A percentile compares a stretch with the other conserved stretches of the same genome.
These are phyloP conservation scores for Voacanga thouarsii DNA, from an alignment of 257 asterid genomes.

Conservation along the genomic window DNA sequence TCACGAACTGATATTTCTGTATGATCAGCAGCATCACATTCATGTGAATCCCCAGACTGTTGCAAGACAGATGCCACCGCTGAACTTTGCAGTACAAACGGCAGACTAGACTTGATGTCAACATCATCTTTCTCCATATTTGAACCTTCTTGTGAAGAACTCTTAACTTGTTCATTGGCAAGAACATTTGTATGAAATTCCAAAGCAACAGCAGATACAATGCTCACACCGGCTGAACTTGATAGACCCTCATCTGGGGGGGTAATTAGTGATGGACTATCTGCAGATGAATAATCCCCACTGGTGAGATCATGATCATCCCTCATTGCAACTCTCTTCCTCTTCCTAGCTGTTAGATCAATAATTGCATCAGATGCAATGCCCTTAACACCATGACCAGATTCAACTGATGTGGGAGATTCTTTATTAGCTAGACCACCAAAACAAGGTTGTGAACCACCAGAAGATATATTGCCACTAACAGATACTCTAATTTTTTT, in stretches of 20 bases:
- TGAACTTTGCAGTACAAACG: conserved; percentile 26
- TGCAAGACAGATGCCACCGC: conserved; percentile 23
- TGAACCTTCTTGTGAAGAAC: conserved; percentile 20
- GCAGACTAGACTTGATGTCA: conserved; percentile 12
- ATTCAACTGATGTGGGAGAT: conserved; percentile 14
- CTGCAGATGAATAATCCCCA: conserved; percentile 12
- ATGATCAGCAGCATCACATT: conserved; percentile 21
- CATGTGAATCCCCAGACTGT: background rate
- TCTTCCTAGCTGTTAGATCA: conserved; percentile 31
- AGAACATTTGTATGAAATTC: conserved; percentile 16
- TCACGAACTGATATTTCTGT: conserved; percentile 17
- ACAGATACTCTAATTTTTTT: conserved; percentile 28
- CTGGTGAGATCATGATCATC: conserved; percentile 16
- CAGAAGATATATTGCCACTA: conserved; percentile 17
- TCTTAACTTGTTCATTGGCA: conserved; percentile 10
- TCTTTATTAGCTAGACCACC: conserved; percentile 25
- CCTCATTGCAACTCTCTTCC: conserved; percentile 25
- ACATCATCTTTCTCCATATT: conserved; percentile 30
- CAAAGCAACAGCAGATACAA: conserved; percentile 20
- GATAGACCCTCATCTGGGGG: conserved; percentile 21
- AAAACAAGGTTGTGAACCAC: conserved; percentile 9
- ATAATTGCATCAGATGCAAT: conserved; percentile 23
- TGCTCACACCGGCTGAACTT: conserved; percentile 8
- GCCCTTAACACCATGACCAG: conserved; percentile 17
- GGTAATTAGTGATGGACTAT: conserved; percentile 15